A percentile compares a stretch with the other conserved stretches of the same genome.
Conservation (phyloP, 2,329 filamentous ascomycete genomes). For the Colletotrichum musae region DNA sequence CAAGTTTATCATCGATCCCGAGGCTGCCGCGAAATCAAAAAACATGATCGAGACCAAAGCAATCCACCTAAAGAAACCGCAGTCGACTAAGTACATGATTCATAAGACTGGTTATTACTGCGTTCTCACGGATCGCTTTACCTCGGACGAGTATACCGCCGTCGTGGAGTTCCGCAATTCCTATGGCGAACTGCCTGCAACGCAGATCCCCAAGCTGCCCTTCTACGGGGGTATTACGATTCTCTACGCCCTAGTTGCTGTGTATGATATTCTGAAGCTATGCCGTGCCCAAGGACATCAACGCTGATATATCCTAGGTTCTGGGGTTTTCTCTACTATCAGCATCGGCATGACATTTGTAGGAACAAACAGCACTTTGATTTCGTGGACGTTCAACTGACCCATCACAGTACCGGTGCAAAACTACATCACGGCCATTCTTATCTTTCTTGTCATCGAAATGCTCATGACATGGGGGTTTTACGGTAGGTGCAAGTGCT, state of each 20-base stretch:
- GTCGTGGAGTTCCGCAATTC: conserved; percentile 95
- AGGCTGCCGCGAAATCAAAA: conserved; percentile 79
- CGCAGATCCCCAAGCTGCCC: conserved; percentile 95
- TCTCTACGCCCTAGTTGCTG: conserved; percentile 88
- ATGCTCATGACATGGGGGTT: conserved; percentile 99
- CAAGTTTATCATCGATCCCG: conserved; percentile 84
- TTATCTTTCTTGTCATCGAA: conserved; percentile 93
- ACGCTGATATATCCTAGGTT: conserved; percentile 65
- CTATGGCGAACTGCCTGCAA: conserved; percentile 94
- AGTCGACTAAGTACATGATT: conserved; percentile 84
- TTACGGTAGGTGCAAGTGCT: conserved; percentile 73
- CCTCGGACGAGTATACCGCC: conserved; percentile 78
- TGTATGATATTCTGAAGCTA: conserved; percentile 59
- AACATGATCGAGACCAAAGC: conserved; percentile 84
- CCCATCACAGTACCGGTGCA: conserved; percentile 83
- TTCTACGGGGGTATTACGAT: conserved; percentile 97
- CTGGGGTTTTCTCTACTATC: conserved; percentile 96
- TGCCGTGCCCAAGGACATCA: too few relatives aligned
- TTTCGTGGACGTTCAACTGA: neutral
- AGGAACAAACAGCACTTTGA: neutral
- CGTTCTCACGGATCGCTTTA: conserved; percentile 83
- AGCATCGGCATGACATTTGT: conserved; percentile 87
- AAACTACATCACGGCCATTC: conserved; percentile 98
- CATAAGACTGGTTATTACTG: conserved; percentile 97
- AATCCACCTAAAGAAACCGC: conserved; percentile 82